Percentiles rank a stretch among this genome's conserved stretches.
phyloP scores from a whole-genome alignment of 345 rosid genomes.

The Laguncularia racemosa region DNA sequence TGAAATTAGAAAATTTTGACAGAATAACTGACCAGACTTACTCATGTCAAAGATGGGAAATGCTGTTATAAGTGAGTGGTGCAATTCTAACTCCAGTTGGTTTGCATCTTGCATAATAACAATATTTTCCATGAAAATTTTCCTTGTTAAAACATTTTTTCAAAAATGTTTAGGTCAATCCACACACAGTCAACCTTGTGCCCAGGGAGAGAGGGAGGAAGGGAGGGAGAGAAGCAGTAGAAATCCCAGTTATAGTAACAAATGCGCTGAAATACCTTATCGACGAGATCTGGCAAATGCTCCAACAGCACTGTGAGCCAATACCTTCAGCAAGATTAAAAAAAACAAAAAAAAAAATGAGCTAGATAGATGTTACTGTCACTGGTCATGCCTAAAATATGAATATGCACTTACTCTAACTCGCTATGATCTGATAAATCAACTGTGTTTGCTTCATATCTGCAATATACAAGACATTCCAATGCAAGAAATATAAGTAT shows the following conservation, averaged over 20 bases:
- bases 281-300: slow-evolving; percentile 92
- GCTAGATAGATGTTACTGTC: slow-evolving; percentile 4
- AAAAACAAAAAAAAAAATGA: slow-evolving; percentile 10
- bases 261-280: slow-evolving; percentile 42
- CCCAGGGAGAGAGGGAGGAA: not conserved
- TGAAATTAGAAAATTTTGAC: too few relatives aligned
- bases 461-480: slow-evolving; percentile 18
- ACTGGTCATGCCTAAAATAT: slow-evolving; percentile 1
- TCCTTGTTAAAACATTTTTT: too few relatives aligned
- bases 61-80: too few relatives aligned
- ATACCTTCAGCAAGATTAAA: slow-evolving; percentile 45
- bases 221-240: not conserved
- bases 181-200: not conserved
- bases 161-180: too few relatives aligned
- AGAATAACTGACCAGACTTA: too few relatives aligned
- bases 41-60: too few relatives aligned
- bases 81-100: too few relatives aligned
- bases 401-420: slow-evolving; percentile 66
- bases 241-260: not conserved
- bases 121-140: too few relatives aligned
- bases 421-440: slow-evolving; percentile 82
- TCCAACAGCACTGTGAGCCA: slow-evolving; percentile 96
- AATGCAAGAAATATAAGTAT: slow-evolving; percentile 1
- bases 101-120: too few relatives aligned
- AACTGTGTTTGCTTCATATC: slow-evolving; percentile 96